These are phyloP conservation scores for Tympanopsis confertula DNA, from an alignment of 2,329 filamentous ascomycete species.

Conservation along the genomic window DNA sequence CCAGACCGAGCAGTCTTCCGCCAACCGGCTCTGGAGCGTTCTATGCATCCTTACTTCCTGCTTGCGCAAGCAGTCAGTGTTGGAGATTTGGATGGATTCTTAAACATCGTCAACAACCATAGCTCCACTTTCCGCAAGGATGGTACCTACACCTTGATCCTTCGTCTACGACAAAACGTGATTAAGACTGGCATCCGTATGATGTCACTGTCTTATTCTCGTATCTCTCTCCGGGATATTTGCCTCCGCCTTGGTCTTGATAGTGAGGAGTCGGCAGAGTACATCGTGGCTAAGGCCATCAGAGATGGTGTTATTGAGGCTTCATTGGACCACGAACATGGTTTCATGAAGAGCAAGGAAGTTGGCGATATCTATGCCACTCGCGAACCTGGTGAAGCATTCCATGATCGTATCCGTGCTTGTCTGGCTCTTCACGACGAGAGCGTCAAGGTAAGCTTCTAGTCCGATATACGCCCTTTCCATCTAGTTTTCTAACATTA, in stretches of 20 bases:
- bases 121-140: slow-evolving; percentile 81
- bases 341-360: slow-evolving; percentile 98
- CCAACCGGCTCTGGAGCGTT: slow-evolving; percentile 72
- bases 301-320: slow-evolving; percentile 95
- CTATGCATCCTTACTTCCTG: slow-evolving; percentile 84
- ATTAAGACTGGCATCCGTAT: slow-evolving; percentile 99
- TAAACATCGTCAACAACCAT: slow-evolving; percentile 73
- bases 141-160: slow-evolving; percentile 87
- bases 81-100: slow-evolving; percentile 89
- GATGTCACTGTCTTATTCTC: slow-evolving; percentile 96
- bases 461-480: background rate
- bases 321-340: slow-evolving; percentile 81
- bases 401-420: slow-evolving; percentile 90
- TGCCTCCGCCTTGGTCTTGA: slow-evolving; percentile 88
- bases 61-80: slow-evolving; percentile 91
- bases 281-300: slow-evolving; percentile 98
- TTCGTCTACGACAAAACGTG: slow-evolving; percentile 92
- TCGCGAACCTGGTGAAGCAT: slow-evolving; percentile 87
- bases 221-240: slow-evolving; percentile 92
- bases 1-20: slow-evolving; percentile 91
- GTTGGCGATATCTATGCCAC: slow-evolving; percentile 93
- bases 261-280: slow-evolving; percentile 94
- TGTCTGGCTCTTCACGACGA: slow-evolving; percentile 90
- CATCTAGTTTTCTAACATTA: background rate
- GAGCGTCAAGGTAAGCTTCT: slow-evolving; percentile 73